Evolutionary conservation across 176 grass and related monocot genomes (phyloP).

Genomic region (Triticum dicoccoides): DNA sequence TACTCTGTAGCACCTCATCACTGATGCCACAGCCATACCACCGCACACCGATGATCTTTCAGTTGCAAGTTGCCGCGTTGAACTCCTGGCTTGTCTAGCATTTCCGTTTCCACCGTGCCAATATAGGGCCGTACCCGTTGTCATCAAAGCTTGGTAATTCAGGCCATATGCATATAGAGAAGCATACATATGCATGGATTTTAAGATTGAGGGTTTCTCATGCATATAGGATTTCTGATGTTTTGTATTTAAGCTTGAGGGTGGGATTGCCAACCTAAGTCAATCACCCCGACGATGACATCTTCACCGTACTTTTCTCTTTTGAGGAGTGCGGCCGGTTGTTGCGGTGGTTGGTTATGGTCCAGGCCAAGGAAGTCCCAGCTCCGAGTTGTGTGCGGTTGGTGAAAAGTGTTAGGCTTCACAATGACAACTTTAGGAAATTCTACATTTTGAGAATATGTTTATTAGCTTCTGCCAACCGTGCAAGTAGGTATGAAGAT

Average conservation of each 20-base stretch:
- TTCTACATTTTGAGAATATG: too few species aligned
- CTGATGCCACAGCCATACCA: conserved; percentile 18
- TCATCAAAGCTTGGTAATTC: conserved; percentile 61
- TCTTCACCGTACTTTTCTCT: conserved; percentile 39
- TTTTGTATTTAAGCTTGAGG: neutral
- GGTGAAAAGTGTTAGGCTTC: too few species aligned
- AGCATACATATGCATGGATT: neutral
- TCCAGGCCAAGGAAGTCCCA: conserved; percentile 37
- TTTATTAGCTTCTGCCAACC: too few species aligned
- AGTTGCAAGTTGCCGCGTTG: conserved; percentile 33
- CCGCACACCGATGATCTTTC: conserved; percentile 51
- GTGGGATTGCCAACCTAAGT: neutral
- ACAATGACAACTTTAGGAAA: too few species aligned
- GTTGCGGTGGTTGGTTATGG: neutral
- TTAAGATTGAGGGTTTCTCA: too few species aligned
- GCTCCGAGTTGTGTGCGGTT: conserved; percentile 28
- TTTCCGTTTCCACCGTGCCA: conserved; percentile 33
- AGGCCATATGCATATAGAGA: conserved; percentile 44
- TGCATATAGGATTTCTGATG: too few species aligned
- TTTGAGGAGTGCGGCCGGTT: neutral
- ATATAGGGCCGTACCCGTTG: conserved; percentile 28
- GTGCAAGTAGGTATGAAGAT: too few species aligned
- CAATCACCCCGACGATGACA: conserved; percentile 37
- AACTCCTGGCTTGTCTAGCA: conserved; percentile 34
- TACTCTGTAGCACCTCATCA: neutral